Percentiles rank a stretch among this genome's conserved stretches.
Evolutionary conservation across 345 rosid species (phyloP).

Genomic region (Firmiana major): DNA sequence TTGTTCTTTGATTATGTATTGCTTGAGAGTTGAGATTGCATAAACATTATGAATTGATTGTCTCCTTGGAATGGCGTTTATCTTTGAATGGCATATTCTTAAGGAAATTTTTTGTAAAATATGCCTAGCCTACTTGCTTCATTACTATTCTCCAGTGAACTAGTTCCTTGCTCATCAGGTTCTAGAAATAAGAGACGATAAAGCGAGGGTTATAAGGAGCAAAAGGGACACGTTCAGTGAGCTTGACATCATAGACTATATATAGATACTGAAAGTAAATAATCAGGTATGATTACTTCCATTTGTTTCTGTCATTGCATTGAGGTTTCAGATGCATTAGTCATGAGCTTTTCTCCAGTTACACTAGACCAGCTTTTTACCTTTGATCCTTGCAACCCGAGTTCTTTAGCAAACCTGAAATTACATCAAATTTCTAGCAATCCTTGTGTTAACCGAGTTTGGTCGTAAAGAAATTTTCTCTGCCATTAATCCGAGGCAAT

Average conservation of each 20-base stretch:
- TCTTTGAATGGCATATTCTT: neutral
- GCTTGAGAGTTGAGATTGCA: neutral
- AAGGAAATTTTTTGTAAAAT: neutral
- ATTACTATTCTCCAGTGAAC: neutral
- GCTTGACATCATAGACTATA: slow-evolving; percentile 53
- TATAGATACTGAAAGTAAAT: slow-evolving; percentile 23
- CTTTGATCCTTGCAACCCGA: neutral
- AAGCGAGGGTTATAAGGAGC: slow-evolving; percentile 68
- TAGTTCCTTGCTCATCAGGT: neutral
- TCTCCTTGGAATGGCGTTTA: neutral
- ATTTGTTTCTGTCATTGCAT: neutral
- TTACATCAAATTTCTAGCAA: neutral
- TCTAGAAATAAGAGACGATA: slow-evolving; percentile 59
- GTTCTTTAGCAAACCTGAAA: neutral
- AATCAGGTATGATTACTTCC: slow-evolving; percentile 14
- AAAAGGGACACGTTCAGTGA: slow-evolving; percentile 39
- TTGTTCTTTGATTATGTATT: neutral
- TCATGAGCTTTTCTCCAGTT: neutral
- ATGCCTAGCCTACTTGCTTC: neutral
- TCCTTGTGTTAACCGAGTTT: neutral
- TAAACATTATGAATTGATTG: neutral
- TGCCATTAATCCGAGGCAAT: too few species aligned
- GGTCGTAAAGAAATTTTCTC: neutral
- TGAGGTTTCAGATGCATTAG: neutral
- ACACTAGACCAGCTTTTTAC: neutral